Percentiles rank a stretch among this genome's conserved stretches.
phyloP scores from a whole-genome alignment of 2,329 filamentous ascomycete genomes.

The Alternaria alternata region DNA sequence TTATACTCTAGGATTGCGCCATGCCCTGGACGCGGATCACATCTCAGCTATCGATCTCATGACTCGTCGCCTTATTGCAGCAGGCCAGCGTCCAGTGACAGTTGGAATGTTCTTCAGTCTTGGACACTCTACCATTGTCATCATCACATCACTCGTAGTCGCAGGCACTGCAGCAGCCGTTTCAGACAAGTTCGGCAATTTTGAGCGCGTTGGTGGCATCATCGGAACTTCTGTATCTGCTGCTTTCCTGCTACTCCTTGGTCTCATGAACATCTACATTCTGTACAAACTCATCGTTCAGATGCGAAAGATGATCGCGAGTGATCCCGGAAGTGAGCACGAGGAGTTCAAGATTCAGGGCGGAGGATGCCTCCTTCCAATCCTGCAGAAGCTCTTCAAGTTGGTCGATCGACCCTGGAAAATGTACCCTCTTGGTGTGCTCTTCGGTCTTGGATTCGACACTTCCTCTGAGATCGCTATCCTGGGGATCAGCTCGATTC shows the following conservation, averaged over 20 bases:
- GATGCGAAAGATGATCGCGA: slow-evolving; percentile 68
- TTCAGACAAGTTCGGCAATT: slow-evolving; percentile 79
- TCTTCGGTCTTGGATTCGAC: slow-evolving; percentile 92
- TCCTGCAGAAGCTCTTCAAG: slow-evolving; percentile 79
- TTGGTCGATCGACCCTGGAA: slow-evolving; percentile 84
- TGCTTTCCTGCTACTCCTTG: slow-evolving; percentile 81
- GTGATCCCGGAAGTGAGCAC: slow-evolving; percentile 56
- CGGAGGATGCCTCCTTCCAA: slow-evolving; percentile 74
- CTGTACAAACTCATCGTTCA: slow-evolving; percentile 77
- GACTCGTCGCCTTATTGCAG: slow-evolving; percentile 86
- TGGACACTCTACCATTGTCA: slow-evolving; percentile 91
- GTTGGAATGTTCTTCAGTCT: slow-evolving; percentile 95
- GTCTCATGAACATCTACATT: slow-evolving; percentile 85
- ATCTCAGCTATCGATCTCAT: slow-evolving; percentile 92
- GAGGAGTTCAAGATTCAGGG: slow-evolving; percentile 75
- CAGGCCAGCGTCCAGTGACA: slow-evolving; percentile 84
- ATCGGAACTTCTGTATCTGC: slow-evolving; percentile 89
- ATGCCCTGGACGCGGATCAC: slow-evolving; percentile 98
- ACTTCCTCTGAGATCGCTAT: slow-evolving; percentile 94
- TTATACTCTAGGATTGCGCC: slow-evolving; percentile 87
- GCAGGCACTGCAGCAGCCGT: slow-evolving; percentile 89
- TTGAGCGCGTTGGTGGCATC: slow-evolving; percentile 82
- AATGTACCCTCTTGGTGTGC: slow-evolving; percentile 88
- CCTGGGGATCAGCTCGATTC: slow-evolving; percentile 86
- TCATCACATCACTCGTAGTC: slow-evolving; percentile 89